A percentile compares a stretch with the other conserved stretches of the same genome.
These are phyloP conservation scores for Cladophialophora psammophila DNA, from an alignment of 2,329 filamentous ascomycete species.

Conservation along the genomic window DNA sequence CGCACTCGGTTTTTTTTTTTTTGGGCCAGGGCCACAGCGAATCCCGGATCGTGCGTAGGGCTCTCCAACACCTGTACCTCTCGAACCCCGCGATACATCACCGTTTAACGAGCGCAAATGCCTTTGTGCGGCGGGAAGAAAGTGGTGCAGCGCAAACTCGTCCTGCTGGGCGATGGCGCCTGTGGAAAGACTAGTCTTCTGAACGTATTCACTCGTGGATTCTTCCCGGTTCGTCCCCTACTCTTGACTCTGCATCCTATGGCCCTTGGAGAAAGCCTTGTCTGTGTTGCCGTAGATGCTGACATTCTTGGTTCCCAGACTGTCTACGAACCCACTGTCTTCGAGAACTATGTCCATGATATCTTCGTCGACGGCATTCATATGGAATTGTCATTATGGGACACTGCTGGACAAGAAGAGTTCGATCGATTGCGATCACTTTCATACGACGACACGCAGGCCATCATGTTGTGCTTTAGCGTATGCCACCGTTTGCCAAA, in stretches of 20 bases:
- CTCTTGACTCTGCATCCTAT: background rate
- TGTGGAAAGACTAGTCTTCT: constrained; percentile 84
- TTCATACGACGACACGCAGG: constrained; percentile 96
- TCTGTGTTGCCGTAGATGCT: constrained; percentile 66
- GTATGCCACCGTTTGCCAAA: constrained; percentile 50
- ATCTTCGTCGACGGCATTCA: constrained; percentile 98
- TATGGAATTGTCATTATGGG: constrained; percentile 97
- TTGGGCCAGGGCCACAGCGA: background rate
- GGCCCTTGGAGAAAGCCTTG: background rate
- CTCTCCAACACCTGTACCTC: constrained; percentile 3
- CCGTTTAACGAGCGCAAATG: constrained; percentile 43
- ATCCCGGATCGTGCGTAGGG: background rate
- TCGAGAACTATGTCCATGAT: constrained; percentile 98
- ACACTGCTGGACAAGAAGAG: constrained; percentile 98
- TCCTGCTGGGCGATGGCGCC: constrained; percentile 74
- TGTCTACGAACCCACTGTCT: constrained; percentile 43
- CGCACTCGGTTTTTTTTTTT: background rate
- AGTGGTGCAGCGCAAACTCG: constrained; percentile 94
- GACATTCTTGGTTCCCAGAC: constrained; percentile 63
- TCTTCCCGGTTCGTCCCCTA: constrained; percentile 76
- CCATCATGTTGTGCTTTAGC: constrained; percentile 98
- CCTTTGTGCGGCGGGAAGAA: constrained; percentile 75
- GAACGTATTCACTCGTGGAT: constrained; percentile 92
- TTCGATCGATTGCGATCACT: constrained; percentile 95
- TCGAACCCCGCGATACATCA: background rate